A percentile compares a stretch with the other conserved stretches of the same genome.
phyloP scores from a whole-genome alignment of 345 rosid species.

The Acer negundo region DNA sequence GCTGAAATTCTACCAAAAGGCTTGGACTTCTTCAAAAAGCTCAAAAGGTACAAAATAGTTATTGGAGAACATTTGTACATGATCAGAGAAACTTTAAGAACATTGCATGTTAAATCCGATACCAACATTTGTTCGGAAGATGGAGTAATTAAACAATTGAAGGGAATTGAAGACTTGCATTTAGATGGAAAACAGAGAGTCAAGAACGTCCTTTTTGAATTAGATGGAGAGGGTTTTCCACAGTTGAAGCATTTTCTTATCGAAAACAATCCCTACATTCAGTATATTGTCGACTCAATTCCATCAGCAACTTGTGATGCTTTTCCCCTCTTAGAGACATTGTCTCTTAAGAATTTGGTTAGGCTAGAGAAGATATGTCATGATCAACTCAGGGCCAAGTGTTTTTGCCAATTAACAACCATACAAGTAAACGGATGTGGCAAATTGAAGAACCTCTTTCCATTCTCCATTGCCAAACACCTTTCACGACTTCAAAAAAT shows the following conservation, averaged over 20 bases:
- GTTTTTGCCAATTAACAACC: slow-evolving; percentile 15
- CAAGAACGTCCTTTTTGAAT: neutral
- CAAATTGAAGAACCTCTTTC: slow-evolving; percentile 26
- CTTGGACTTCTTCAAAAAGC: neutral
- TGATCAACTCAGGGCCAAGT: neutral
- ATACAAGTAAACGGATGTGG: slow-evolving; percentile 12
- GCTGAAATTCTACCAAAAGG: neutral
- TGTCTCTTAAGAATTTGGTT: neutral
- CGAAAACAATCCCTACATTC: neutral
- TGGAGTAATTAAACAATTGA: neutral
- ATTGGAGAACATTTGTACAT: neutral
- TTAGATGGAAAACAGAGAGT: slow-evolving; percentile 7
- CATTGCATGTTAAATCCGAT: no score
- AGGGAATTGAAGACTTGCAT: neutral
- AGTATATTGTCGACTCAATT: neutral
- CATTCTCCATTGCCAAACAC: slow-evolving; percentile 17
- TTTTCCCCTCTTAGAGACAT: slow-evolving; percentile 12
- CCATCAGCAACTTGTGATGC: neutral
- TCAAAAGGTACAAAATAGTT: neutral
- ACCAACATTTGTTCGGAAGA: neutral
- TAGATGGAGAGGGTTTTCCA: slow-evolving; percentile 4
- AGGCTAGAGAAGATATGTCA: slow-evolving; percentile 2
- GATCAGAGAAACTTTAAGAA: no score
- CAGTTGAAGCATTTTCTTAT: slow-evolving; percentile 9
- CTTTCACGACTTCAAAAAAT: slow-evolving; percentile 25